Evolutionary conservation across 2,329 filamentous ascomycete species (phyloP).

Genomic region (Colletotrichum shisoi): DNA sequence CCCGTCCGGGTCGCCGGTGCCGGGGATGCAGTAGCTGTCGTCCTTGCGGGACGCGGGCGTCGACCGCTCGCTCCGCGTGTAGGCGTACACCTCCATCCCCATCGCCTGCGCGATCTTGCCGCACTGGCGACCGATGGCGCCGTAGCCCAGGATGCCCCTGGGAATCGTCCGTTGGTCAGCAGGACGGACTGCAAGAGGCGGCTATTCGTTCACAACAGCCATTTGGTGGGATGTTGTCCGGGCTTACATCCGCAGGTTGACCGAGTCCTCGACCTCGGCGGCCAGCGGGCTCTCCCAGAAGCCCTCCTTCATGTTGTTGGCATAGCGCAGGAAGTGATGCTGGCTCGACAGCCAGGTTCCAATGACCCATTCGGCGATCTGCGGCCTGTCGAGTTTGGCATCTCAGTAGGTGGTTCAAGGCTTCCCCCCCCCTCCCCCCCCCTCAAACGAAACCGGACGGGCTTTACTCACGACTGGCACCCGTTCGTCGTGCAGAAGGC

Average conservation of each 20-base stretch:
- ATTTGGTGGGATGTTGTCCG: too few species aligned
- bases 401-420: not conserved
- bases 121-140: conserved; percentile 54
- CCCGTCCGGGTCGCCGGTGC: conserved; percentile 61
- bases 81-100: conserved; percentile 73
- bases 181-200: too few species aligned
- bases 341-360: conserved; percentile 48
- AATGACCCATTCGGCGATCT: conserved; percentile 55
- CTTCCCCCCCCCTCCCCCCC: too few species aligned
- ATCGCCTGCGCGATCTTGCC: conserved; percentile 62
- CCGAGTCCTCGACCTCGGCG: conserved; percentile 45
- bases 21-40: conserved; percentile 68
- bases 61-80: conserved; percentile 66
- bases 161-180: not conserved
- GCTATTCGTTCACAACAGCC: too few species aligned
- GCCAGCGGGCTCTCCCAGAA: conserved; percentile 7
- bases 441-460: too few species aligned
- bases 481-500: conserved; percentile 54
- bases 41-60: conserved; percentile 67
- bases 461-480: conserved; percentile 51
- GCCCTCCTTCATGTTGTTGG: conserved; percentile 44
- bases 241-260: conserved; percentile 48
- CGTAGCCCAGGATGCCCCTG: conserved; percentile 55
- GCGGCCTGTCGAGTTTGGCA: conserved; percentile 42
- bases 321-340: conserved; percentile 47